Base-by-base conservation (phyloP, 1,139 yeast species). In the Schwanniomyces etchellsii region DNA sequence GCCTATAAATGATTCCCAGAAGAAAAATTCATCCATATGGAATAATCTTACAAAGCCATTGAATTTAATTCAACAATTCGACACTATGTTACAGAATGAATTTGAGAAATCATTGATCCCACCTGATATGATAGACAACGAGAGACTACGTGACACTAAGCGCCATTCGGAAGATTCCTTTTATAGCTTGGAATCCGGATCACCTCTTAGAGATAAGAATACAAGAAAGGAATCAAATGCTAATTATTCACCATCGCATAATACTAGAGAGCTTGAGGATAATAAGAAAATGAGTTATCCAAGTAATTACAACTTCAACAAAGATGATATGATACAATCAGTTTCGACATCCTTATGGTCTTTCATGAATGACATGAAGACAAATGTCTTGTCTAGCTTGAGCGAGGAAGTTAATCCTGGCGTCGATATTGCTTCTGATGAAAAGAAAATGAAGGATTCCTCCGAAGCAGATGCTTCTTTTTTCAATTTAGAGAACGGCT, bases 41-140 rank as follows among this genome's bases (percentile, higher is more conserved):
- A 39, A 51, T 9, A 60, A 59, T 33, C 48, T 61, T n/a, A 57
- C 75, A 10, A 79, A 74, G 42, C 85, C 89, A 1, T 60, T 81
- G 28, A 72, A 65, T 26, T 61, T 80, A 35, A 64, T 81, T 27
- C 84, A 78, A 42, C 86, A 78, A 38, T 70, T 81, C 45, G 91
- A 81, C 50, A 73, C 72, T 29, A 64, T 80, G 56, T 57, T 81
- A 17, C 85, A 76, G 46, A 70, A 65, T 34, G 89, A 81, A 47
- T 64, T 81, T 39, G 89, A 81, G 43, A 73, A 49, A 55, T 77
- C 59, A 18, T 59, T 60, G 49, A 52, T 38, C 3, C 48, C 47
- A 7, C 23, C n/a, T n/a, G n/a, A n/a, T n/a, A n/a, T n/a, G n/a
- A n/a, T n/a, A n/a, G n/a, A n/a, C n/a, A 18, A 28, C 6, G 40